Conservation (phyloP, 2,329 filamentous ascomycete genomes). For the Periconia macrospinosa region DNA sequence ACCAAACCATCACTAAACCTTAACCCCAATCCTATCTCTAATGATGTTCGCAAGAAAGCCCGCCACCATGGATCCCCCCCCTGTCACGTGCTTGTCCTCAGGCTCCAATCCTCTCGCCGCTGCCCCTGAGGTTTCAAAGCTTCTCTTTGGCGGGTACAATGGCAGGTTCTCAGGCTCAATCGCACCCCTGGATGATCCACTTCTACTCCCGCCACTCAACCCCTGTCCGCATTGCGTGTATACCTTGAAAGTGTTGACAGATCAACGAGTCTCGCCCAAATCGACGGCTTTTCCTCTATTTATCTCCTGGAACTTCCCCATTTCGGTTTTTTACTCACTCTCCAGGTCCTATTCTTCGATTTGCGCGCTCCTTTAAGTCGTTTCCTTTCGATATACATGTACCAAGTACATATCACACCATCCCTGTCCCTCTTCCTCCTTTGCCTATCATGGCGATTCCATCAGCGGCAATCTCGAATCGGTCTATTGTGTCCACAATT, state of each 20-base stretch:
- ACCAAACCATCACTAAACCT: too few relatives aligned
- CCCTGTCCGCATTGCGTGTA: slow-evolving; percentile 17
- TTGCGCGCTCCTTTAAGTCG: neutral
- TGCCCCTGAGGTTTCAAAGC: neutral
- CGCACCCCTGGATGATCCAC: slow-evolving; percentile 17
- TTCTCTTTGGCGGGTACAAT: slow-evolving; percentile 1
- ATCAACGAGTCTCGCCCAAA: slow-evolving; percentile 9
- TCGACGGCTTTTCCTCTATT: slow-evolving; percentile 1
- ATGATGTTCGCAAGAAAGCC: too few relatives aligned
- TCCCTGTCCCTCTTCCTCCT: neutral
- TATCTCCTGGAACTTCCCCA: slow-evolving; percentile 5
- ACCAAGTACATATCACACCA: too few relatives aligned
- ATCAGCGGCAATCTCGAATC: slow-evolving; percentile 20
- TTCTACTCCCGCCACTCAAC: slow-evolving; percentile 1
- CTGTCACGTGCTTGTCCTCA: neutral
- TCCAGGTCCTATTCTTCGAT: slow-evolving; percentile 1
- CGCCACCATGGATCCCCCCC: neutral
- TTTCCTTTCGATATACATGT: neutral
- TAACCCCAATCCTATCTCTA: too few relatives aligned
- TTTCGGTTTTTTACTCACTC: slow-evolving; percentile 2
- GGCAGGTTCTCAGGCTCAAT: slow-evolving; percentile 11
- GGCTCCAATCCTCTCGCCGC: neutral
- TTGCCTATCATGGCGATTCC: slow-evolving; percentile 24
- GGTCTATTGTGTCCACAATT: slow-evolving; percentile 27
- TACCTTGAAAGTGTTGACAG: neutral